Percentiles rank a stretch among this genome's conserved stretches.
Conservation (phyloP, 2,329 filamentous ascomycete species). For the Daldinia sp. region DNA sequence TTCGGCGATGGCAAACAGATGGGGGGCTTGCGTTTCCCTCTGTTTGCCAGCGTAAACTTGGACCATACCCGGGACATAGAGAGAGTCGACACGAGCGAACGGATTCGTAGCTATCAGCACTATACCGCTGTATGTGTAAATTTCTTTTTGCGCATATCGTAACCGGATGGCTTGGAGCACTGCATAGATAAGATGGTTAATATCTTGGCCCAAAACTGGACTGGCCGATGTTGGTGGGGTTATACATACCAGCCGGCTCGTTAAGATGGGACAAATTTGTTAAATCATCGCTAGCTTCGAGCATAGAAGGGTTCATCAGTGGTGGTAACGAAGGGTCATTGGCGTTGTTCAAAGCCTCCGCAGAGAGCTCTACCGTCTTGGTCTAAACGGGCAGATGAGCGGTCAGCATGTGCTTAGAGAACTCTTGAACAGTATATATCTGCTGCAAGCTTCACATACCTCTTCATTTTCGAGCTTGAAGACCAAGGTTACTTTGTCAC, state of each 20-base stretch:
- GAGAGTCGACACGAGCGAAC: conserved; percentile 94
- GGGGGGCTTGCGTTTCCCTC: conserved; percentile 93
- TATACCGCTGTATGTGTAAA: conserved; percentile 99
- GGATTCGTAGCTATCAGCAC: conserved; percentile 98
- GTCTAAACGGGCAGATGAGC: conserved; percentile 60
- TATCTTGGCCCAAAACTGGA: conserved; percentile 30
- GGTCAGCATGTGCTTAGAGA: conserved; percentile 27
- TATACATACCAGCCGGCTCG: conserved; percentile 82
- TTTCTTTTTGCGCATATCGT: conserved; percentile 97
- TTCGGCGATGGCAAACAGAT: conserved; percentile 98
- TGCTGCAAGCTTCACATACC: conserved; percentile 58
- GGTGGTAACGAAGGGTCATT: conserved; percentile 84
- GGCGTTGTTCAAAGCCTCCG: conserved; percentile 77
- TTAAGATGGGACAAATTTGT: conserved; percentile 98
- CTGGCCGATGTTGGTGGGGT: conserved; percentile 5
- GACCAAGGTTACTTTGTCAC: conserved; percentile 84
- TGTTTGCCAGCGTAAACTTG: conserved; percentile 98
- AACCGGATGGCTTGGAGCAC: conserved; percentile 97
- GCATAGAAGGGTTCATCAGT: conserved; percentile 96
- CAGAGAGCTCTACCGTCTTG: conserved; percentile 80
- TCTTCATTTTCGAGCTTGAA: conserved; percentile 94
- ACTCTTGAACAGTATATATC: background rate
- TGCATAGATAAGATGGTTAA: conserved; percentile 50
- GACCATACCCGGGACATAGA: conserved; percentile 99
- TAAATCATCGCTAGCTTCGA: conserved; percentile 97